A percentile compares a stretch with the other conserved stretches of the same genome.
These are phyloP conservation scores for Fusarium liriodendri DNA, from an alignment of 2,329 filamentous ascomycete species.

Conservation along the genomic window DNA sequence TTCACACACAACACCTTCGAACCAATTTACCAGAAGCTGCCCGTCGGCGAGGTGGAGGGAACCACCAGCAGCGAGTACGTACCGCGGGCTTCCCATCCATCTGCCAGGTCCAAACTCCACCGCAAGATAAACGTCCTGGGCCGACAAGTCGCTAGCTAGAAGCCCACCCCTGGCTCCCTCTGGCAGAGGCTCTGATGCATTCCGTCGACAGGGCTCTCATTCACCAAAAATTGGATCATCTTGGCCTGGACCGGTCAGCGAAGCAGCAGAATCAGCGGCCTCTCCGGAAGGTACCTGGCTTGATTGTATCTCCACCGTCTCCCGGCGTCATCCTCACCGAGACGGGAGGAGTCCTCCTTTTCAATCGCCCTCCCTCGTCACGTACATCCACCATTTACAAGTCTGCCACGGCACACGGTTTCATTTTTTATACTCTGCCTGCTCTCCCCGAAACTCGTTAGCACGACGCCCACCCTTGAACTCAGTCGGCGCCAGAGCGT, in stretches of 20 bases:
- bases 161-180: constrained; percentile 7
- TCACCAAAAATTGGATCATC: constrained; percentile 34
- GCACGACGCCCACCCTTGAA: constrained; percentile 14
- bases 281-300: constrained; percentile 34
- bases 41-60: constrained; percentile 14
- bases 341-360: constrained; percentile 27
- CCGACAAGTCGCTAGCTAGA: constrained; percentile 27
- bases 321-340: constrained; percentile 32
- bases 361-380: constrained; percentile 23
- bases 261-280: constrained; percentile 30
- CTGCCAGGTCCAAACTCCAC: not conserved
- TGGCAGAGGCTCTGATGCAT: constrained; percentile 34
- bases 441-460: constrained; percentile 7
- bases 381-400: constrained; percentile 9
- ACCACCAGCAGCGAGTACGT: constrained; percentile 12
- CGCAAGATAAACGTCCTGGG: constrained; percentile 31
- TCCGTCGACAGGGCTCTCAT: constrained; percentile 28
- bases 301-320: constrained; percentile 19
- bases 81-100: constrained; percentile 18
- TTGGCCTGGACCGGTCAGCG: constrained; percentile 36
- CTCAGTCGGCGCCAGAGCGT: constrained; percentile 20
- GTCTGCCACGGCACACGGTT: constrained; percentile 8
- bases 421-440: constrained; percentile 5
- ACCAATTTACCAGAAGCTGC: not conserved
- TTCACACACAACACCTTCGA: constrained; percentile 10